Evolutionary conservation across 805 yeast species (phyloP).

Genomic region (Wickerhamomyces mucosus): DNA sequence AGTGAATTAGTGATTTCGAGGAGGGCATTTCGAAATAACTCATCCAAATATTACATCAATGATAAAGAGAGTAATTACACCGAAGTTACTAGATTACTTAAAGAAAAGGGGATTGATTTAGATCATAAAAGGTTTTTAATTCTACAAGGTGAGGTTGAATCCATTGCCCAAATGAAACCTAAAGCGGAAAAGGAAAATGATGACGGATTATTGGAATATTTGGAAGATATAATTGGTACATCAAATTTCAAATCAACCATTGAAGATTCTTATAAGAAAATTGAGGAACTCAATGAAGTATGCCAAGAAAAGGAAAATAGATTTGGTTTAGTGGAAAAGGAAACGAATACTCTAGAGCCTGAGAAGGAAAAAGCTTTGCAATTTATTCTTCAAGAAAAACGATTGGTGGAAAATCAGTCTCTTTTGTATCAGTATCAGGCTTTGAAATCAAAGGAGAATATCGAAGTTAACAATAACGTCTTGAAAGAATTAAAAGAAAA

Average conservation of each 20-base stretch:
- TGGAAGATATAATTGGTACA: constrained; percentile 97
- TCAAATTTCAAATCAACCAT: constrained; percentile 70
- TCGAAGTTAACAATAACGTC: constrained; percentile 29
- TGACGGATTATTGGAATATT: constrained; percentile 87
- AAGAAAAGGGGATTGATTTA: constrained; percentile 80
- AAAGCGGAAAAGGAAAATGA: constrained; percentile 89
- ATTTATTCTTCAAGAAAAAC: constrained; percentile 57
- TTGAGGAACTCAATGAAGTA: constrained; percentile 70
- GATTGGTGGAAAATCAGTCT: constrained; percentile 41
- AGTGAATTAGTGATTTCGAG: constrained; percentile 63
- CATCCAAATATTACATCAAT: constrained; percentile 72
- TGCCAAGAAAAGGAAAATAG: constrained; percentile 77
- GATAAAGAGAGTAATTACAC: constrained; percentile 61
- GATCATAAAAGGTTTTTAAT: constrained; percentile 93
- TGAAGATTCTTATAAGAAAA: constrained; percentile 47
- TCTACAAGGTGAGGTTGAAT: constrained; percentile 96
- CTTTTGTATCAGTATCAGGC: constrained; percentile 46
- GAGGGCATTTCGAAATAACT: constrained; percentile 65
- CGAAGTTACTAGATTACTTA: constrained; percentile 66
- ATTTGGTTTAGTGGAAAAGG: constrained; percentile 70
- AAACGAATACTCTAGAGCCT: constrained; percentile 51
- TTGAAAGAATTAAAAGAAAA: constrained; percentile 31
- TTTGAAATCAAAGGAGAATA: constrained; percentile 27
- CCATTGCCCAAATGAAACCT: constrained; percentile 97
- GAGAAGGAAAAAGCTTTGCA: constrained; percentile 62